Evolutionary conservation across 2,329 filamentous ascomycete genomes (phyloP).

Genomic region (Geoglossum cookeanum): DNA sequence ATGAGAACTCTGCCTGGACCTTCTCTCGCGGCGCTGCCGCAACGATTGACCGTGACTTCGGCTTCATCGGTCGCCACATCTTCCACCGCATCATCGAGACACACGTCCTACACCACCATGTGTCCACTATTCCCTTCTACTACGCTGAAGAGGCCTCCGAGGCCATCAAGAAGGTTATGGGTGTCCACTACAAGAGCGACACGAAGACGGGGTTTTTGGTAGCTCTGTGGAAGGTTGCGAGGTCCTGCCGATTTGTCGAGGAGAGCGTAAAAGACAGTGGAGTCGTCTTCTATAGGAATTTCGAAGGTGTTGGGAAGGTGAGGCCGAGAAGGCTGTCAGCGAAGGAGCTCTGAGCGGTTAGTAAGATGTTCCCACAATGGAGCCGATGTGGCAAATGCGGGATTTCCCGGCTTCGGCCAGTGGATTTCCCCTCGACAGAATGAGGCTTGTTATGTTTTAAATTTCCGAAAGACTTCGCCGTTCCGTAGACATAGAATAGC

Average conservation of each 20-base stretch:
- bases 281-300: not conserved
- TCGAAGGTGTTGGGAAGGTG: not conserved
- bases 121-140: conserved; percentile 40
- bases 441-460: no score
- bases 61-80: conserved; percentile 43
- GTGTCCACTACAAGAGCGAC: conserved; percentile 32
- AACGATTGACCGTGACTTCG: conserved; percentile 45
- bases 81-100: conserved; percentile 48
- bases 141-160: conserved; percentile 38
- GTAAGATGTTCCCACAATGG: no score
- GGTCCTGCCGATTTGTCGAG: conserved; percentile 18
- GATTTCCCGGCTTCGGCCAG: no score
- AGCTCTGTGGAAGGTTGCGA: conserved; percentile 18
- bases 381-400: no score
- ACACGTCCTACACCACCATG: conserved; percentile 44
- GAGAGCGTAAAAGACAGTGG: conserved; percentile 12
- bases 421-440: no score
- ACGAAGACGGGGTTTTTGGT: conserved; percentile 17
- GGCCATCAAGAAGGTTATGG: conserved; percentile 36
- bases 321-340: not conserved
- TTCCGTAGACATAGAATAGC: no score
- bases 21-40: conserved; percentile 42
- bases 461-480: no score
- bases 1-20: conserved; percentile 38
- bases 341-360: not conserved